phyloP scores from a whole-genome alignment of 75 land plant genomes.

The Cunninghamia lanceolata region DNA sequence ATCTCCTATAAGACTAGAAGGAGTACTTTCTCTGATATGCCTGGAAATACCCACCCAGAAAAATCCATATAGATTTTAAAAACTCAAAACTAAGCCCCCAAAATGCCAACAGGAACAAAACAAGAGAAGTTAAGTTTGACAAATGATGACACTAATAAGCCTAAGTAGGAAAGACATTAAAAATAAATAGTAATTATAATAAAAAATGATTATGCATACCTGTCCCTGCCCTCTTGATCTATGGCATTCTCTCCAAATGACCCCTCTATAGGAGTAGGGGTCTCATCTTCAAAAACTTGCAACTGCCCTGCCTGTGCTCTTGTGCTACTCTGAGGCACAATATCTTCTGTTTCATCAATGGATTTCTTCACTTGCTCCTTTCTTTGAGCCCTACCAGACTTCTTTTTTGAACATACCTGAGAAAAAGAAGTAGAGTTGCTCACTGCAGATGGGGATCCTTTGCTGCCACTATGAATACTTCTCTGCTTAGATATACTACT shows the following conservation, averaged over 20 bases:
- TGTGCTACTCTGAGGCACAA: neutral
- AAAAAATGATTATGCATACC: conserved; percentile 14
- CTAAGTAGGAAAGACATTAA: neutral
- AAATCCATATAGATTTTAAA: neutral
- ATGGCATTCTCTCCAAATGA: conserved; percentile 44
- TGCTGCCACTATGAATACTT: neutral
- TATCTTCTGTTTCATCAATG: neutral
- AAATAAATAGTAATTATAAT: neutral
- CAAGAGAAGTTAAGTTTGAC: neutral
- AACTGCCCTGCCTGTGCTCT: neutral
- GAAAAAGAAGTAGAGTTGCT: conserved; percentile 7
- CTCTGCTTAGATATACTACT: neutral
- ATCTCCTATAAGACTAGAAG: conserved; percentile 40
- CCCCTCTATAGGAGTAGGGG: conserved; percentile 22
- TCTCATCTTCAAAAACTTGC: conserved; percentile 11
- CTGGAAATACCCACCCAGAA: conserved; percentile 10
- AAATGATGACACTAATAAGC: neutral
- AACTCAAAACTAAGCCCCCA: neutral
- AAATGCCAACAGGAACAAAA: neutral
- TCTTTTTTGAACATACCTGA: neutral
- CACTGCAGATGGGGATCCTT: neutral
- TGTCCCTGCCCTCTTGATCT: conserved; percentile 35
- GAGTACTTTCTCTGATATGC: conserved; percentile 51
- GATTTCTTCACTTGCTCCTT: neutral
- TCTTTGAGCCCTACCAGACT: conserved; percentile 6